Base-by-base conservation (phyloP, 768 basidiomycete genomes). In the Lentinula aciculospora region DNA sequence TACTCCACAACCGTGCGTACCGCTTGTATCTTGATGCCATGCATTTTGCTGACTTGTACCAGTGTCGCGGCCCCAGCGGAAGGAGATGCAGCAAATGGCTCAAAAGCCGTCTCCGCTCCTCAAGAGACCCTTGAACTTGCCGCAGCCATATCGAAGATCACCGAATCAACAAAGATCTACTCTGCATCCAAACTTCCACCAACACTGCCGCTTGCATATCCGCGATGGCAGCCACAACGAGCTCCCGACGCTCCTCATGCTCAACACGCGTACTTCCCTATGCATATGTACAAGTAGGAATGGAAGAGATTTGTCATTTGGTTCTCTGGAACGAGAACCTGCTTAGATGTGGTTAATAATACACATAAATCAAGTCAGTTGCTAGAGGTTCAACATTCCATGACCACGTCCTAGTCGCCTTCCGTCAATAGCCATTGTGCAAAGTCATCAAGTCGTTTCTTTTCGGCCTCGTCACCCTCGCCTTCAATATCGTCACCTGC, bases 391-490 rank as follows among this genome's bases (percentile, higher is more conserved):
- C n/a, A 29, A 28, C 6, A 31, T 8, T 32, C 3, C 8, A 4
- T 8, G 32, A 32, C 12, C 1, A 34, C n/a, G n/a, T n/a, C 25
- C 68, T 66, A 89, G 63, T 92, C 89, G 34, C 84, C 89, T 71
- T 93, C 90, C 8, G 81, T 80, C 72, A 94, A 79, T 46, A 97
- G 75, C 94, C 94, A 96, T 37, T 84, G 73, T 0, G 92, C 91
- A 67, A 96, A 97, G 69, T 86, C 82, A 55, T 96, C 94, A 66
- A 98, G 70, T 46, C 94, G 84, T 67, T 83, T 82, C 77, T 88
- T 87, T 69, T 97, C 92, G 40, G 80, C 85, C 51, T 87, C 89
- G 3, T 83, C 88, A 2, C 81, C 84, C 21, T 82, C 84, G 6
- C 78, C 86, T 56, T 80, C 84, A 2, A 77, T 56, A 1, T 83